Base-by-base conservation (phyloP, 2,329 filamentous ascomycete species). In the Ascochyta rabiei region DNA sequence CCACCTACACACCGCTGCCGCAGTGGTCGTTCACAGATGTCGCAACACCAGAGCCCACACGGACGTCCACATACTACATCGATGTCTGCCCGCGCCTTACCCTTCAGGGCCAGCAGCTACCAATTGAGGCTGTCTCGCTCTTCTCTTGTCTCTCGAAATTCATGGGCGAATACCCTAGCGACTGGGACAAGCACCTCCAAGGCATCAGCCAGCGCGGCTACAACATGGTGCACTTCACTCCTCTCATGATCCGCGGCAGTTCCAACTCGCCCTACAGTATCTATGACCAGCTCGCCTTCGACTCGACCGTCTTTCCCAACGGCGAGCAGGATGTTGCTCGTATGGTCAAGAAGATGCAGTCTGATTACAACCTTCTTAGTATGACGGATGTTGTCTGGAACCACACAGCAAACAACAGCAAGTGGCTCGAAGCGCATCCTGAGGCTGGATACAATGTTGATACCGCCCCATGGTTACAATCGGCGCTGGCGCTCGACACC, bases 171-270 rank as follows among this genome's bases (percentile, higher is more conserved):
- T 96, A 95, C 71, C 91, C 93, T 0, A 82, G 82, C 15, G 90
- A 96, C 68, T 99, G 93, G 93, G 86, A 97, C 72, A 89, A 86
- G 46, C 93, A 98, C 73, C 79, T 99, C 53, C 83, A 84, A 52
- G 93, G 95, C 24, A 96, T 99, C 73, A 90, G 90, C 72, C 86
- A 90, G 68, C 85, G 95, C 57, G 93, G 93, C 40, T 99, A 99
- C 82, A 99, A 99, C 78, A 97, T 98, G 92, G 87, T 99, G 56
- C 95, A 99, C 76, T 99, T 99, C 75, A 97, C 95, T 2, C 95
- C 95, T 9, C 81, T 99, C 62, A 95, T 96, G 82, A 83, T 89
- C 54, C 87, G 95, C 56, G 95, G 95, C 53, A 83, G 82, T 39
- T 99, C 95, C 47, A 96, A 99, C 72, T 99, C 95, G 1, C 95